Evolutionary conservation across 1,139 yeast genomes (phyloP), one percentile per base, ranked within the genome.

Genomic region (Yamadazyma diospyri): DNA sequence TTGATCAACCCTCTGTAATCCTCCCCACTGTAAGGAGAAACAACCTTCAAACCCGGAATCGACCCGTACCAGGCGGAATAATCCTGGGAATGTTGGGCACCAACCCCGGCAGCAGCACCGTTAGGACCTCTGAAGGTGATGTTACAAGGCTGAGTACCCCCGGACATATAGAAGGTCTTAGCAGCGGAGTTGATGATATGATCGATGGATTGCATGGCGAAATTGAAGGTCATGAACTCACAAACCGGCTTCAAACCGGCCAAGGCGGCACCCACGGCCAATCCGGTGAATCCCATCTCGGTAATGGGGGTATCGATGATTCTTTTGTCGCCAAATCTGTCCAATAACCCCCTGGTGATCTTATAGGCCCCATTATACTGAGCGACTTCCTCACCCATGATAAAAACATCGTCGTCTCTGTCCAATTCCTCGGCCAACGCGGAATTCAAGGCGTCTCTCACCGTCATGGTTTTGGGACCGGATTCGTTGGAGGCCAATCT

Each of bases 91-190:
- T 92, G 99, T 68, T 92, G 99, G 39, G 99, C 99, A 51, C 79
- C 99, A 51, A 92, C 98, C 76, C 98, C 97, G 31, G 97, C 97
- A 50, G 98, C 97, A 33, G 98, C 96, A 66, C 98, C 99, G 65
- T 94, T 94, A 43, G 98, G 97, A 55, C 98, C 98, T 69, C 98
- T 83, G 76, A 94, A 94, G 34, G 95, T 89, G 56, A 92, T 86
- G 66, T 86, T 89, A 73, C 97, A 89, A 42, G 89, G 89, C 68
- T 89, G 97, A 46, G 81, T 84, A 72, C 99, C 99, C 61, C 99
- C 99, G 43, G 97, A 85, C 99, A 92, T 92, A 72, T 92, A 92
- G 66, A 81, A 86, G 31, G 98, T 92, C 76, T 92, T 94, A 41
- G 97, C 99, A 40, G 97, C 98, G 38, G 97, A 89, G 76, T 92